A percentile compares a stretch with the other conserved stretches of the same genome.
These are phyloP conservation scores for Quillaja saponaria DNA, from an alignment of 306 rosid genomes.

Conservation along the genomic window DNA sequence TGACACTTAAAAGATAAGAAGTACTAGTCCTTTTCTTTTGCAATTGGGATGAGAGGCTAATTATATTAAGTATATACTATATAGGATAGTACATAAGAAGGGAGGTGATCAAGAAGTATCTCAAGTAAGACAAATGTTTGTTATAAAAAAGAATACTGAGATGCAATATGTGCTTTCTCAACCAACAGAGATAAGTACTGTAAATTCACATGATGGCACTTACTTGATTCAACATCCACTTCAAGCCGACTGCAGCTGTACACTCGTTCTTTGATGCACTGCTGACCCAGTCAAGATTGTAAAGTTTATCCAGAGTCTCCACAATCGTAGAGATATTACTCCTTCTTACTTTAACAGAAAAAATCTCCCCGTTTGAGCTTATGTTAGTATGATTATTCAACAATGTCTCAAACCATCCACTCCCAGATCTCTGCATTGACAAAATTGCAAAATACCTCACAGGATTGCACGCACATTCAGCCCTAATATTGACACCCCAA, in stretches of 20 bases:
- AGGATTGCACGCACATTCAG: conserved; percentile 84
- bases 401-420: conserved; percentile 99
- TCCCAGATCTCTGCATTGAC: conserved; percentile 98
- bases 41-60: too few species aligned
- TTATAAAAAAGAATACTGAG: background rate
- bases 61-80: too few species aligned
- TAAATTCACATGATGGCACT: background rate
- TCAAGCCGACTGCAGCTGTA: conserved; percentile 94
- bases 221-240: conserved; percentile 99
- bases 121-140: conserved; percentile 21
- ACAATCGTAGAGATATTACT: conserved; percentile 75
- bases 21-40: too few species aligned
- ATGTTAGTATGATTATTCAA: conserved; percentile 85
- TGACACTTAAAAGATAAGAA: too few species aligned
- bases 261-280: conserved; percentile 98
- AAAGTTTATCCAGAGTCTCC: conserved; percentile 81
- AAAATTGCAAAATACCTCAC: conserved; percentile 82
- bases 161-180: too few species aligned
- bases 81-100: background rate
- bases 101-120: conserved; percentile 16
- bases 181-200: background rate
- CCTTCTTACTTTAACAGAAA: conserved; percentile 87
- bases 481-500: conserved; percentile 51
- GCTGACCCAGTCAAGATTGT: conserved; percentile 85
- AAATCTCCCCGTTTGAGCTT: conserved; percentile 96